A percentile compares a stretch with the other conserved stretches of the same genome.
Conservation (phyloP, 1,284 basidiomycete species). For the Chiua sp. region DNA sequence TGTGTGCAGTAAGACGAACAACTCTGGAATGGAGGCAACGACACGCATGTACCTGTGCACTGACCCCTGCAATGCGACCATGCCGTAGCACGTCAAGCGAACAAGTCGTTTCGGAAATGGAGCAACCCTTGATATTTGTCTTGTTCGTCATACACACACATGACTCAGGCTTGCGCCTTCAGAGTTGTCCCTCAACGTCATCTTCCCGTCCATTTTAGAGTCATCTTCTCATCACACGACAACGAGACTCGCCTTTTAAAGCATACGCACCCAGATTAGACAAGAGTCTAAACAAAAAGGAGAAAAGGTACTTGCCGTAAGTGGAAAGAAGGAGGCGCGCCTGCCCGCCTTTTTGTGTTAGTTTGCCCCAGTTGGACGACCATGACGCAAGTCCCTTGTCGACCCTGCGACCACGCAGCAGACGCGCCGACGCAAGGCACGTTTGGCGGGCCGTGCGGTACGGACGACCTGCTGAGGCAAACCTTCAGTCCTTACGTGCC, state of each 20-base stretch:
- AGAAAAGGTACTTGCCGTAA: neutral
- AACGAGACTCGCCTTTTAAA: neutral
- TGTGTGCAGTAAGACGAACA: too few species aligned
- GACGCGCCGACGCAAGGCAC: neutral
- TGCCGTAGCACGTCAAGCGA: neutral
- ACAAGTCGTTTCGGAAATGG: neutral
- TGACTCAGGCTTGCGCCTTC: neutral
- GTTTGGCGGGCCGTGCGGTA: too few species aligned
- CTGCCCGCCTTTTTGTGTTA: neutral
- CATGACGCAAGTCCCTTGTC: neutral
- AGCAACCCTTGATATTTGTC: neutral
- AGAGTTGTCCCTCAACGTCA: neutral
- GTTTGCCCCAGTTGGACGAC: neutral
- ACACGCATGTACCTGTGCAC: too few species aligned
- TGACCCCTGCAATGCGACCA: too few species aligned
- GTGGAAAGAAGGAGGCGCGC: too few species aligned
- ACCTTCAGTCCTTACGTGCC: too few species aligned
- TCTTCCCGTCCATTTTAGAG: too few species aligned
- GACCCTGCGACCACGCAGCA: neutral
- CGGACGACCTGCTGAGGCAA: too few species aligned
- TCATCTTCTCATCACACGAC: neutral
- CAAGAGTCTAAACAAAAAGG: neutral
- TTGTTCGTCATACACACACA: neutral
- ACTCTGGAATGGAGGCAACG: too few species aligned
- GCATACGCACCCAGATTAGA: neutral